Evolutionary conservation across 225 moss, liverwort and hornwort genomes (phyloP).

Genomic region (Sphagnum tenellum): DNA sequence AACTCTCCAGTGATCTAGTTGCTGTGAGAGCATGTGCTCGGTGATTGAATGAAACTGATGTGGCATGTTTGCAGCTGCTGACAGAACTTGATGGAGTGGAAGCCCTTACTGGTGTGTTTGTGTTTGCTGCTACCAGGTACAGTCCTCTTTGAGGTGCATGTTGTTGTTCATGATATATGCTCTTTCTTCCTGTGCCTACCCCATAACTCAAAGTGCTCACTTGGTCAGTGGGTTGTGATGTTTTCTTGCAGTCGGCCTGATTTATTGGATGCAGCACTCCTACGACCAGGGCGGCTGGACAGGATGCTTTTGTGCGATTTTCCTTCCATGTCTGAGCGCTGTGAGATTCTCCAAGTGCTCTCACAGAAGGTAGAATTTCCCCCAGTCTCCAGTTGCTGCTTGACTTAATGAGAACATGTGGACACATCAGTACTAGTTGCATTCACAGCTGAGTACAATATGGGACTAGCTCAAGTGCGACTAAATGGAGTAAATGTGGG

Average conservation of each 20-base stretch:
- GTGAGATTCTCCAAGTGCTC: constrained; percentile 76
- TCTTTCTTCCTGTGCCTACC: too few relatives aligned
- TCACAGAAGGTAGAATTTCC: constrained; percentile 54
- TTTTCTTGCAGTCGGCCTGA: constrained; percentile 66
- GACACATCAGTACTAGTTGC: too few relatives aligned
- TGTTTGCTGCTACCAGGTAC: constrained; percentile 95
- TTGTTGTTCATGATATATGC: too few relatives aligned
- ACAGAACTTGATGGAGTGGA: constrained; percentile 98
- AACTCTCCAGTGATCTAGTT: too few relatives aligned
- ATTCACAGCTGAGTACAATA: too few relatives aligned
- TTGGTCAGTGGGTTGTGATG: too few relatives aligned
- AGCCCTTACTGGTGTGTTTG: constrained; percentile 92
- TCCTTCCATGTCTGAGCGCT: constrained; percentile 58
- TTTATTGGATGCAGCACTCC: constrained; percentile 86
- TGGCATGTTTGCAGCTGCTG: constrained; percentile 51
- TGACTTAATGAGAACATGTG: too few relatives aligned
- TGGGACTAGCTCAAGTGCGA: too few relatives aligned
- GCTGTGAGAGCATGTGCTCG: too few relatives aligned
- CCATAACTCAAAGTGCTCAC: too few relatives aligned
- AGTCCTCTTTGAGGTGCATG: neutral
- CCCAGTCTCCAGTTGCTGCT: neutral
- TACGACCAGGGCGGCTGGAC: constrained; percentile 92
- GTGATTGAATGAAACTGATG: too few relatives aligned
- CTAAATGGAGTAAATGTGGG: too few relatives aligned
- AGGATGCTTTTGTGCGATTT: constrained; percentile 86